Conservation (phyloP, 305 asterid genomes). For the Solanum hybrid region DNA sequence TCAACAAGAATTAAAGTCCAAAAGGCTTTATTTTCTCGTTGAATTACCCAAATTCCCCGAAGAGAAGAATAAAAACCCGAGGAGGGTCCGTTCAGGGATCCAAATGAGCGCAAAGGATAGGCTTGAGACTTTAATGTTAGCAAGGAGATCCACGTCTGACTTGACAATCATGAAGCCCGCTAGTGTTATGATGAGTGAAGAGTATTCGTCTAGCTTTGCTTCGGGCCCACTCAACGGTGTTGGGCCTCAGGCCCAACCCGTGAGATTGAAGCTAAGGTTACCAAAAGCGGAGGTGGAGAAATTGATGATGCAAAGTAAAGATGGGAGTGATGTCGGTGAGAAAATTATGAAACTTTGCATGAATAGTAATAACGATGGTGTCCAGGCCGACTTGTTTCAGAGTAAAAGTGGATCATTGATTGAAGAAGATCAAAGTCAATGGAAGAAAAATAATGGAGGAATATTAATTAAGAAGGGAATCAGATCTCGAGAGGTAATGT, state of each 20-base stretch:
- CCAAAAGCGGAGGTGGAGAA: slow-evolving; percentile 76
- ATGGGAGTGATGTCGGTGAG: slow-evolving; percentile 51
- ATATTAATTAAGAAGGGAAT: slow-evolving; percentile 14
- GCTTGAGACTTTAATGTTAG: slow-evolving; percentile 80
- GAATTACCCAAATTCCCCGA: slow-evolving; percentile 56
- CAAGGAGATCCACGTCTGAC: slow-evolving; percentile 75
- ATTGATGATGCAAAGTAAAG: slow-evolving; percentile 61
- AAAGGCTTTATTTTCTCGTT: slow-evolving; percentile 67
- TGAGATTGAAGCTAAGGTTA: slow-evolving; percentile 62
- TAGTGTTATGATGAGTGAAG: slow-evolving; percentile 1
- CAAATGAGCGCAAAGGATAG: slow-evolving; percentile 93
- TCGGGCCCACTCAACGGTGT: not conserved
- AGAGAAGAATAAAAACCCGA: slow-evolving; percentile 19
- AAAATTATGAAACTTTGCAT: slow-evolving; percentile 49
- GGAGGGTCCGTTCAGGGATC: slow-evolving; percentile 80
- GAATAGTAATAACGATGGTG: slow-evolving; percentile 14
- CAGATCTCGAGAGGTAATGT: slow-evolving; percentile 63
- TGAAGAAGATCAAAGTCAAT: slow-evolving; percentile 13
- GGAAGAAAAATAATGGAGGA: slow-evolving; percentile 27
- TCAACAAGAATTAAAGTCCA: slow-evolving; percentile 63
- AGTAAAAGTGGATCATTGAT: not conserved
- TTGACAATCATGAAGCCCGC: slow-evolving; percentile 34
- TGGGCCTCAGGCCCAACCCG: slow-evolving; percentile 12
- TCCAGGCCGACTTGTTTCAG: slow-evolving; percentile 1
- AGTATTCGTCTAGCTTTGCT: not conserved